These are phyloP conservation scores for Backusella tuberculispora DNA, from an alignment of 192 early-diverging fungal genomes.

Conservation along the genomic window DNA sequence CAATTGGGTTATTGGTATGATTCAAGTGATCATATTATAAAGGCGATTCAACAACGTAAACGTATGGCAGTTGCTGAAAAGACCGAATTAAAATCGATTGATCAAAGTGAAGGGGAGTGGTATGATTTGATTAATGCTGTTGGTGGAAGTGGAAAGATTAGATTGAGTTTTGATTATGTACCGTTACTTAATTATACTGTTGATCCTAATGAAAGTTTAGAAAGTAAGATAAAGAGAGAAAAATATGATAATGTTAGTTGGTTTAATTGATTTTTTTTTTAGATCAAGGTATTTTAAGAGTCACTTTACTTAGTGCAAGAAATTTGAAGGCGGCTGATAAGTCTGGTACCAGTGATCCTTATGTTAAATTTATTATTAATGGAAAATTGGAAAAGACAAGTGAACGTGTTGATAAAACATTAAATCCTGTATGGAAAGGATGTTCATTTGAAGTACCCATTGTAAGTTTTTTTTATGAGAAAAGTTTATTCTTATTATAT, in stretches of 20 bases:
- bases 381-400: conserved; percentile 63
- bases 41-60: conserved; percentile 19
- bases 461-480: conserved; percentile 22
- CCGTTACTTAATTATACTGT: conserved; percentile 34
- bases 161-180: conserved; percentile 36
- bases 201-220: conserved; percentile 39
- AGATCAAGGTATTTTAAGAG: conserved; percentile 45
- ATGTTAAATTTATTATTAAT: conserved; percentile 60
- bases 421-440: conserved; percentile 58
- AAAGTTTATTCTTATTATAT: background rate
- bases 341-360: conserved; percentile 67
- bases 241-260: background rate
- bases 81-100: background rate
- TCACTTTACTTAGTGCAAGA: conserved; percentile 40
- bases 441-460: conserved; percentile 38
- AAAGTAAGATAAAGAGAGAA: conserved; percentile 32
- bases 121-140: conserved; percentile 15
- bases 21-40: conserved; percentile 26
- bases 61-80: background rate
- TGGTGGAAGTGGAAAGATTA: conserved; percentile 20
- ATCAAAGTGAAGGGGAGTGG: conserved; percentile 37
- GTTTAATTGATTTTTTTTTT: background rate
- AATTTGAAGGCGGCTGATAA: conserved; percentile 39
- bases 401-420: conserved; percentile 60
- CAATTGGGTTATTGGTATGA: conserved; percentile 33